Conservation (phyloP, 2,329 filamentous ascomycete species). For the Arthrobotrys sinensis region DNA sequence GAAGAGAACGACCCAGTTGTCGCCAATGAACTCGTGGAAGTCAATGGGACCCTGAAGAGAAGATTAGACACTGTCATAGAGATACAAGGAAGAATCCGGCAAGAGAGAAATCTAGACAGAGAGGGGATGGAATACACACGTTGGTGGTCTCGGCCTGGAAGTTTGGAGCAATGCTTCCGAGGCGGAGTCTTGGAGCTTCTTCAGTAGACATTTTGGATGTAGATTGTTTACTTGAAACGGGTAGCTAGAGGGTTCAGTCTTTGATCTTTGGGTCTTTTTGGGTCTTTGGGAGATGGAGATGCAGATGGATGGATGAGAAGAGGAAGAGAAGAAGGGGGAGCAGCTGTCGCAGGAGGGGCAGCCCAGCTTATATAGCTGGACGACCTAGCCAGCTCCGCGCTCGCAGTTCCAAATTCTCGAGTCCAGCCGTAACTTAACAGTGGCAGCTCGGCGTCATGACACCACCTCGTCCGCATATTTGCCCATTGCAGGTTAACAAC, state of each 20-base stretch:
- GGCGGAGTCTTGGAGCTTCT: constrained; percentile 71
- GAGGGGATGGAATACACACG: constrained; percentile 36
- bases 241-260: neutral
- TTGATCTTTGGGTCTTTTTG: constrained; percentile 4
- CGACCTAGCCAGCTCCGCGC: constrained; percentile 35
- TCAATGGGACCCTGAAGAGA: constrained; percentile 73
- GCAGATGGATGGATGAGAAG: constrained; percentile 39
- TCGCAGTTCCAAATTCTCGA: constrained; percentile 25
- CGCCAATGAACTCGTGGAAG: constrained; percentile 80
- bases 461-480: constrained; percentile 45
- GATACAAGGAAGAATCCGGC: too few relatives aligned
- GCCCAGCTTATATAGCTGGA: constrained; percentile 38
- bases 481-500: constrained; percentile 45
- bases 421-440: neutral
- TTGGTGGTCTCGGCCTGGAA: constrained; percentile 78
- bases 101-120: too few relatives aligned
- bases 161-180: constrained; percentile 78
- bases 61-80: neutral
- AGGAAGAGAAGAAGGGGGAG: constrained; percentile 50
- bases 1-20: constrained; percentile 80
- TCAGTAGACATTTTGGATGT: constrained; percentile 33
- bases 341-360: constrained; percentile 22
- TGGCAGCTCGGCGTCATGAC: constrained; percentile 32
- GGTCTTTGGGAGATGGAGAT: neutral
- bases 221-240: constrained; percentile 13